These are phyloP conservation scores for Acer yangbiense DNA, from an alignment of 345 rosid species.

Conservation along the genomic window DNA sequence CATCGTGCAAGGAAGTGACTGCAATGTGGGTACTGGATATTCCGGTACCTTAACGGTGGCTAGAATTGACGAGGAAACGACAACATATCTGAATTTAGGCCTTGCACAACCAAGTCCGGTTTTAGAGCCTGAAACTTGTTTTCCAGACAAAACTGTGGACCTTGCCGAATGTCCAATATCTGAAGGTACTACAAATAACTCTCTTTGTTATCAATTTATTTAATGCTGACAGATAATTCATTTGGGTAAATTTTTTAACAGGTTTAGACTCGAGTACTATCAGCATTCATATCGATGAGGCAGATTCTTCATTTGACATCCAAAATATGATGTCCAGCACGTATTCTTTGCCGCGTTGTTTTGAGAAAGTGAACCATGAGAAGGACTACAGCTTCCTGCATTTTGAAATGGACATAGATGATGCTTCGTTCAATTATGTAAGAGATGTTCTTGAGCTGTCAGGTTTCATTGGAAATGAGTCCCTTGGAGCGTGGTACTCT, in stretches of 20 bases:
- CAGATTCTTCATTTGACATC: constrained; percentile 14
- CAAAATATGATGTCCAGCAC: constrained; percentile 2
- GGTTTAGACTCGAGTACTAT: constrained; percentile 25
- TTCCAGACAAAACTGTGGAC: constrained; percentile 9
- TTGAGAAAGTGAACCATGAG: constrained; percentile 13
- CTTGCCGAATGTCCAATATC: constrained; percentile 15
- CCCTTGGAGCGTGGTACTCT: constrained; percentile 54
- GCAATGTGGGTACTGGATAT: constrained; percentile 5
- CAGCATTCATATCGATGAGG: constrained; percentile 11
- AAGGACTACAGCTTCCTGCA: constrained; percentile 15
- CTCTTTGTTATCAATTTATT: neutral
- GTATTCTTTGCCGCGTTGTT: constrained; percentile 6
- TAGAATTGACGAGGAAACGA: constrained; percentile 14
- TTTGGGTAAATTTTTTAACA: constrained; percentile 25
- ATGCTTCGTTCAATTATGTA: constrained; percentile 52
- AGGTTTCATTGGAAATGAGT: constrained; percentile 53
- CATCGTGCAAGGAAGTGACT: constrained; percentile 15
- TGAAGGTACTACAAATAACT: constrained; percentile 27
- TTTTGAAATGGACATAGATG: constrained; percentile 30
- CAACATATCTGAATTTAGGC: no score
- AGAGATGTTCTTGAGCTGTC: constrained; percentile 57
- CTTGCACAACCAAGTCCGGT: constrained; percentile 25
- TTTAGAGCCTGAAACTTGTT: constrained; percentile 26
- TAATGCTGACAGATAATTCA: neutral
- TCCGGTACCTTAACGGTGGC: constrained; percentile 14